A percentile compares a stretch with the other conserved stretches of the same genome.
Conservation (phyloP, 352 stramenopile genomes). For the Phytophthora vignae region DNA sequence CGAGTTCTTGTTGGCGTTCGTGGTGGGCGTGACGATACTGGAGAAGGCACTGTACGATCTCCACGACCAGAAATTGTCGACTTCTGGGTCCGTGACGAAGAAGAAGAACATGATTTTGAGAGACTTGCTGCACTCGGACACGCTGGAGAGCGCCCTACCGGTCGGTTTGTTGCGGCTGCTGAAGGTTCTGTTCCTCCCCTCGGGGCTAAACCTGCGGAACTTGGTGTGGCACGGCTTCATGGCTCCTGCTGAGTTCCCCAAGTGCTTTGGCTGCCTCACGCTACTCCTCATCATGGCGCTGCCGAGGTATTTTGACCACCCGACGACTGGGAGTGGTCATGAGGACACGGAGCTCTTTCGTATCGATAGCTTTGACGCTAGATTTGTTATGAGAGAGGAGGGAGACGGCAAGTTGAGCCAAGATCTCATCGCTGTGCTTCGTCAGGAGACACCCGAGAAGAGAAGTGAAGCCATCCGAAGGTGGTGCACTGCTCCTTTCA, state of each 20-base stretch:
- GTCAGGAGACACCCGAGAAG: background rate
- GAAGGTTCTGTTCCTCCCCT: conserved; percentile 64
- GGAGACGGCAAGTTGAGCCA: background rate
- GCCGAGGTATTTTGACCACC: conserved; percentile 24
- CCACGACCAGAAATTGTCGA: conserved; percentile 22
- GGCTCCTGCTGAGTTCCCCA: conserved; percentile 56
- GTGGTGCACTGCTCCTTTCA: conserved; percentile 38
- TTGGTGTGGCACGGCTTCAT: conserved; percentile 80
- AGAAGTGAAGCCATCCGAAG: conserved; percentile 3
- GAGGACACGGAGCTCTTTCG: conserved; percentile 21
- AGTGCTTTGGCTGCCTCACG: conserved; percentile 63
- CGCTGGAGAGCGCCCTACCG: conserved; percentile 42
- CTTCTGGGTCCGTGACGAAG: background rate
- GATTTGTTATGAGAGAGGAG: conserved; percentile 36
- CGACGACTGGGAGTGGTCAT: background rate
- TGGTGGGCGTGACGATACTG: conserved; percentile 65
- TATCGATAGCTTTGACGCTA: conserved; percentile 25
- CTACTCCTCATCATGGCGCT: conserved; percentile 57
- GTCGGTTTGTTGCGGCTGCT: conserved; percentile 54
- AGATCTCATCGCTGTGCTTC: conserved; percentile 23
- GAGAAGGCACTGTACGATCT: conserved; percentile 74
- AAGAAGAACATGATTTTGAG: conserved; percentile 80
- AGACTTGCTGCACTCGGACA: conserved; percentile 63
- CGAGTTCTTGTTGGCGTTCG: conserved; percentile 68
- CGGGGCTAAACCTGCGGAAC: conserved; percentile 71